Base-by-base conservation (phyloP, 129 eudicot species). In the Helianthus tuberosus region DNA sequence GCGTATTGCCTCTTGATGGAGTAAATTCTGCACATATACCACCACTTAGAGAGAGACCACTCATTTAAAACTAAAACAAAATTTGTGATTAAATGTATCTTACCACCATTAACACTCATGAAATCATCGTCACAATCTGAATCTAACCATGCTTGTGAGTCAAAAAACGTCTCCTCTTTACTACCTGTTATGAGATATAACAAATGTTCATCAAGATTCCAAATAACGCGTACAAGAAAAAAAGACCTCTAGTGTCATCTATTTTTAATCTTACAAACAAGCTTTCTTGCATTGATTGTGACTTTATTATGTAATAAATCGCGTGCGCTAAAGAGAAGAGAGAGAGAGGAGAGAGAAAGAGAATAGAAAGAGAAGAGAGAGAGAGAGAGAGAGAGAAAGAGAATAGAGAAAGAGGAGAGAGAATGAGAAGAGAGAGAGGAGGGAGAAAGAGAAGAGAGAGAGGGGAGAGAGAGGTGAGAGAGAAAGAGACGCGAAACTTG, bases 61-160 rank as follows among this genome's bases (percentile, higher is more conserved):
- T 61, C 46, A 9, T 54, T 35, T 43, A 75, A 3, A 43, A 66
- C 12, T 44, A 54, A 75, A 53, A 11, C 29, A 50, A 11, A 11
- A 36, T 11, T 60, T 69, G 55, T 62, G 27, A 54, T 49, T 55
- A n/a, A 44, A 29, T 17, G 72, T 4, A 54, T 81, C 86, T 80
- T 82, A 86, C 91, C 91, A 15, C 96, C 96, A 52, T 82, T 86
- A 25, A 89, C 86, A n/a, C 96, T 89, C 73, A 71, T 75, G 78
- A 82, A 89, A 81, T 81, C 85, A 76, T 89, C 91, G 29, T 89
- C 96, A 66, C 96, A 84, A 41, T 89, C 96, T 0, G 96, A 89
- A 7, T 89, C 96, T 53, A 86, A 64, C 96, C 96, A 89, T 51
- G 84, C 88, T 32, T 89, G 96, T 32, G 96, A 84, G 75, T 89